Base-by-base conservation (phyloP, 106 monocot species). In the Dendrobium chrysotoxum region DNA sequence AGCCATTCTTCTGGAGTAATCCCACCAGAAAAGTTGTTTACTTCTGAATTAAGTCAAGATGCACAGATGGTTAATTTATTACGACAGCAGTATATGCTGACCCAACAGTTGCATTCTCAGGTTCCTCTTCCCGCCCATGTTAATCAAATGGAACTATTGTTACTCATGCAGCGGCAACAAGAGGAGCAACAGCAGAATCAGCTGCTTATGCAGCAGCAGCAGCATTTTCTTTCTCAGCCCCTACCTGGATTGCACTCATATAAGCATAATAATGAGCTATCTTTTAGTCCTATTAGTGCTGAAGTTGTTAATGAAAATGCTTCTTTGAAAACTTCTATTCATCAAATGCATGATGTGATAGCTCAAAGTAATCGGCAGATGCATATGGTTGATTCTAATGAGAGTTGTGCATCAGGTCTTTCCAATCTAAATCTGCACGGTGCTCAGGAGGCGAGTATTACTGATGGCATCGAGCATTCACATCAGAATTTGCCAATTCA, bases 1-100 rank as follows among this genome's bases (percentile, higher is more conserved):
- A 86, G 79, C 54, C 57, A 78, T 80, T 78, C 82, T 40, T 83
- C 88, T 68, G 74, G 82, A 40, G 44, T 88, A 1, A 11, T 85
- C 11, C 80, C 83, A 68, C 77, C 87, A 66, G 91, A 94, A 35
- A 91, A 90, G 28, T 72, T 92, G 47, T 75, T 84, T 65, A 66
- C 89, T 73, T 80, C 93, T 81, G 91, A 90, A 65, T 81, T 88
- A n/a, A 41, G 86, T 79, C 91, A 93, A 65, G 96, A 96, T 83
- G 89, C 90, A 41, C 96, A 90, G 38, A 64, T 88, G 5, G 70
- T 85, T 26, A 82, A 42, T 80, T 71, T 91, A 35, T 79, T 96
- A 85, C 96, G 91, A 58, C 96, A 96, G 40, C 91, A 96, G 80
- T 88, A 90, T 83, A 71, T 87, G 72, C 53, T 91, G 64, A 83